Evolutionary conservation across 2,329 filamentous ascomycete genomes (phyloP), one percentile per base, ranked within the genome.

Genomic region (Fragosphaeria purpurea): DNA sequence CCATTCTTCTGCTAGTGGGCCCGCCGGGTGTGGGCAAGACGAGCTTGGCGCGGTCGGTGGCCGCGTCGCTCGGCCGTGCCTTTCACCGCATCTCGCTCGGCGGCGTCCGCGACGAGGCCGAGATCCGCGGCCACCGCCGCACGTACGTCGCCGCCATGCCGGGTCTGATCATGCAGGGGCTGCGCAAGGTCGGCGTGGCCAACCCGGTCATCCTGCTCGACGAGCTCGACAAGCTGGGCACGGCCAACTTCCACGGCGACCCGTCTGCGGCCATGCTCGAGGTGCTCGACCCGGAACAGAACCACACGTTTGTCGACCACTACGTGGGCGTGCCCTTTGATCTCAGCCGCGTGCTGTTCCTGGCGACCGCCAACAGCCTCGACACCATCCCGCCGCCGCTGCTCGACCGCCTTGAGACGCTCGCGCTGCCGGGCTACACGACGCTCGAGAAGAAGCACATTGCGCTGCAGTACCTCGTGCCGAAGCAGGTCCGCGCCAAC

Each of bases 71-170:
- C 9, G 91, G 91, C 12, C 83, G 93, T 56, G 95, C 96, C 65
- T 98, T 98, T 66, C 91, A 98, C 67, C 83, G 93, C 44, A 96
- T 98, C 60, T 97, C 93, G 4, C 82, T 98, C 4, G 93, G 93
- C 54, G 93, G 93, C 59, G 91, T 98, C 4, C 78, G 93, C 50
- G 93, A 98, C 61, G 93, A 98, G 66, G 93, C 93, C 12, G 93
- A 98, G 69, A 97, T 98, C 53, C 81, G 93, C 53, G 93, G 93
- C 8, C 93, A 98, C 67, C 80, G 93, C 50, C 79, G 93, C 59
- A 98, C 93, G 0, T 98, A 98, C 63, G 93, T 98, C 52, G 93
- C 93, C 30, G 93, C 93, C n/a, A 96, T 98, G 91, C 93, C 93
- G 8, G 93, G 93, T 49, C 74, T 97, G 50, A 86, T 98, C 53